Percentiles rank a stretch among this genome's conserved stretches.
Conservation (phyloP, 2,329 filamentous ascomycete genomes). For the Aspergillus sp. region DNA sequence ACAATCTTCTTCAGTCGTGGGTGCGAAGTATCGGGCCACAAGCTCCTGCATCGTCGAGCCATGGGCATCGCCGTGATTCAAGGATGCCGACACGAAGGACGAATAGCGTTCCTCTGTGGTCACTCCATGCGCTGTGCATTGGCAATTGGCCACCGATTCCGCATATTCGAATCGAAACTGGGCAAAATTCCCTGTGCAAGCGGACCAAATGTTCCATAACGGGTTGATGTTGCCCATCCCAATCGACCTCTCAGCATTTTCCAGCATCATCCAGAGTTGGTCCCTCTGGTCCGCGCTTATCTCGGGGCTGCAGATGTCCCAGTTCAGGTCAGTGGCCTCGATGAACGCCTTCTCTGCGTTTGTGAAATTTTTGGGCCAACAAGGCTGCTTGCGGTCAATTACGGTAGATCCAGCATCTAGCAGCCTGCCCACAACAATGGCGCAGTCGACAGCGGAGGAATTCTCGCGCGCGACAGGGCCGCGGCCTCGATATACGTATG, state of each 20-base stretch:
- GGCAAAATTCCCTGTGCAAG: constrained; percentile 14
- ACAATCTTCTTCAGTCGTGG: constrained; percentile 2
- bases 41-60: constrained; percentile 13
- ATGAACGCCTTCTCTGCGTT: constrained; percentile 17
- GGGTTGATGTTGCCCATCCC: constrained; percentile 6
- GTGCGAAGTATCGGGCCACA: constrained; percentile 12
- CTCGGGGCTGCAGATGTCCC: constrained; percentile 16
- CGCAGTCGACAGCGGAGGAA: constrained; percentile 22
- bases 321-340: constrained; percentile 19
- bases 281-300: constrained; percentile 10
- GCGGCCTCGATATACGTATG: constrained; percentile 19
- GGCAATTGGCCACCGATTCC: constrained; percentile 6
- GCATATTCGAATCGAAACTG: constrained; percentile 18
- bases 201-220: constrained; percentile 15
- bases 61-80: constrained; percentile 4
- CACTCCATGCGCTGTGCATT: constrained; percentile 1
- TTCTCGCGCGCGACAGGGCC: constrained; percentile 18
- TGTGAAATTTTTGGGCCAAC: constrained; percentile 10
- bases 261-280: constrained; percentile 10
- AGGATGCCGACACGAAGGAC: constrained; percentile 8
- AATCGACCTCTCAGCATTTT: constrained; percentile 3
- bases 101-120: background rate
- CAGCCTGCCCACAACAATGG: constrained; percentile 27
- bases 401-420: constrained; percentile 27
- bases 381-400: constrained; percentile 15